Percentiles rank a stretch among this genome's conserved stretches.
These are phyloP conservation scores for Nannochloropsis granulata DNA, from an alignment of 108 stramenopile genomes.

Conservation along the genomic window DNA sequence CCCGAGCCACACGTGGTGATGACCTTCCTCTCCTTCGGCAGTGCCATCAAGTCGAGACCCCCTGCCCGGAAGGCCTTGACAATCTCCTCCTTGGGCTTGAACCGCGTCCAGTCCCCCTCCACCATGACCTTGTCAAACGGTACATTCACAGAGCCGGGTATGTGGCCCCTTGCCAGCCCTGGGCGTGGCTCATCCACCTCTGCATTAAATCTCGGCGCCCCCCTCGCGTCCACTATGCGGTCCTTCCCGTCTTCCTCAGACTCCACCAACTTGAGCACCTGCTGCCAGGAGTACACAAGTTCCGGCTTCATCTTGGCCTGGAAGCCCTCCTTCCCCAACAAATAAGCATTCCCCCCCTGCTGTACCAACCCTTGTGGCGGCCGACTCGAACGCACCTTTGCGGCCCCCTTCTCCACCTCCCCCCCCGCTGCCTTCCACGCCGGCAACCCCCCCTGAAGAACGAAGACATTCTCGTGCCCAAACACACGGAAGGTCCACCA, in stretches of 20 bases:
- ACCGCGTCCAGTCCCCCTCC: conserved; percentile 25
- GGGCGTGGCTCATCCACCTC: conserved; percentile 37
- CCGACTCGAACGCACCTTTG: conserved; percentile 2
- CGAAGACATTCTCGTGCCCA: conserved; percentile 27
- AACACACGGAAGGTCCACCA: conserved; percentile 40
- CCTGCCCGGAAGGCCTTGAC: neutral
- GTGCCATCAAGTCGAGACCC: neutral
- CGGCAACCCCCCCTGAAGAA: conserved; percentile 33
- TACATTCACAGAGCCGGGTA: conserved; percentile 30
- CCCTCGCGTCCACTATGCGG: conserved; percentile 34
- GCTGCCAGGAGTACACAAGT: conserved; percentile 27
- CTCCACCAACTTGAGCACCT: conserved; percentile 9
- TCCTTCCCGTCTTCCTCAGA: neutral
- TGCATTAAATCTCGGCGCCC: conserved; percentile 23
- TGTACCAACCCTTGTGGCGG: conserved; percentile 30
- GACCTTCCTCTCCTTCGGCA: neutral
- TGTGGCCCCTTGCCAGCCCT: conserved; percentile 34
- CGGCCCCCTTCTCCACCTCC: conserved; percentile 18
- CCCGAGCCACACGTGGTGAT: conserved; percentile 39
- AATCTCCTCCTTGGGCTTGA: conserved; percentile 7
- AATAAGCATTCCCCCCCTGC: conserved; percentile 17
- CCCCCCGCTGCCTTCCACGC: conserved; percentile 31
- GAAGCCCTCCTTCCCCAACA: conserved; percentile 25
- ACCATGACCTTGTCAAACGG: conserved; percentile 22
- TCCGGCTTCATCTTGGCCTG: conserved; percentile 14